These are phyloP conservation scores for Yamadazyma conglobata DNA, from an alignment of 1,139 yeast species.

Conservation along the genomic window DNA sequence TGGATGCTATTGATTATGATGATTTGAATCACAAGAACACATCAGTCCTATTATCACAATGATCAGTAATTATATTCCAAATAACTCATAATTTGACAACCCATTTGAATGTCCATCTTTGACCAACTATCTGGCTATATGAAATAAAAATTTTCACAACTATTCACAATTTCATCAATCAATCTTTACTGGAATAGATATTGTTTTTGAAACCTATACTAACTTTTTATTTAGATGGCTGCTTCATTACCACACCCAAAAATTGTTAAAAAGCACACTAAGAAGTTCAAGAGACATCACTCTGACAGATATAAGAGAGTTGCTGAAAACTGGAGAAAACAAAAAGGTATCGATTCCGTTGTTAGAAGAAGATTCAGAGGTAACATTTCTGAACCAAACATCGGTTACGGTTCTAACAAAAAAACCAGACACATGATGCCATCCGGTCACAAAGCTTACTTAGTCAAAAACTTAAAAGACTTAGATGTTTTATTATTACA, in stretches of 20 bases:
- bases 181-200: too few species aligned
- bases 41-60: too few species aligned
- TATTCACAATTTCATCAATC: too few species aligned
- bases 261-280: conserved; percentile 99
- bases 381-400: conserved; percentile 97
- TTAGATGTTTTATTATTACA: conserved; percentile 95
- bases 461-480: conserved; percentile 89
- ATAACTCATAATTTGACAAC: too few species aligned
- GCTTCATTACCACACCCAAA: conserved; percentile 98
- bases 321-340: conserved; percentile 99
- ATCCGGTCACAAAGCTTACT: conserved; percentile 97
- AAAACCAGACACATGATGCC: conserved; percentile 95
- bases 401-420: conserved; percentile 99
- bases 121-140: too few species aligned
- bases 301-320: conserved; percentile 99
- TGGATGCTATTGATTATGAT: too few species aligned
- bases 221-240: conserved; percentile 60
- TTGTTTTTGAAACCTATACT: too few species aligned
- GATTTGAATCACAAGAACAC: too few species aligned
- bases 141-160: too few species aligned
- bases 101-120: too few species aligned
- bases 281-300: conserved; percentile 99
- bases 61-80: too few species aligned
- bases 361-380: conserved; percentile 99
- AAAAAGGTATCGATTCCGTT: conserved; percentile 99